Percentiles rank a stretch among this genome's conserved stretches.
Conservation (phyloP, 2,329 filamentous ascomycete genomes). For the Helicocarpus griseus region DNA sequence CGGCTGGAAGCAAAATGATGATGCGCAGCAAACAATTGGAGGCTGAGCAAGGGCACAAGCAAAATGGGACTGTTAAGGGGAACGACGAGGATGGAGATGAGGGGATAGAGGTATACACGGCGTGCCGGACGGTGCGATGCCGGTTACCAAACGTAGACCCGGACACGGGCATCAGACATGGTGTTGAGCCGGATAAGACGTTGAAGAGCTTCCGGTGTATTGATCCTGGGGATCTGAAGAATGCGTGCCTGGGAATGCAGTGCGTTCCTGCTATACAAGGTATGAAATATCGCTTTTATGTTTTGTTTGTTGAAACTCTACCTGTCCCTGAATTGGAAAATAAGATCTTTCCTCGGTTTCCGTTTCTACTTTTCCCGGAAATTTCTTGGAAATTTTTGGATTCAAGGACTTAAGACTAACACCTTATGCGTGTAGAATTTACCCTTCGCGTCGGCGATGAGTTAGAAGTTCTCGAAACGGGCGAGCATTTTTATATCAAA, state of each 20-base stretch:
- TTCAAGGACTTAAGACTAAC: too few relatives aligned
- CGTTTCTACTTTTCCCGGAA: too few relatives aligned
- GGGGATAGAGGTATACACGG: slow-evolving; percentile 34
- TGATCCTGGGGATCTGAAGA: slow-evolving; percentile 39
- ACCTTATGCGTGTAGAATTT: slow-evolving; percentile 25
- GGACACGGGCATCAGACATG: slow-evolving; percentile 41
- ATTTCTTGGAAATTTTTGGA: too few relatives aligned
- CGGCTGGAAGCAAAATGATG: background rate
- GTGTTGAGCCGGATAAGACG: slow-evolving; percentile 38
- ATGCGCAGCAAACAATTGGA: background rate
- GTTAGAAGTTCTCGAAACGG: slow-evolving; percentile 32
- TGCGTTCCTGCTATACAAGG: slow-evolving; percentile 27
- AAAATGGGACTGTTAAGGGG: background rate
- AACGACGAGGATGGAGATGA: slow-evolving; percentile 16
- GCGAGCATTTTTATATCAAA: slow-evolving; percentile 35
- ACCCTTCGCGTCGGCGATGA: slow-evolving; percentile 29
- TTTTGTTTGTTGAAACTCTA: background rate
- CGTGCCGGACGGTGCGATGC: slow-evolving; percentile 50
- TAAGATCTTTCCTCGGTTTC: too few relatives aligned
- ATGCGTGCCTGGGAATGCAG: slow-evolving; percentile 47
- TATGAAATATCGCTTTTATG: slow-evolving; percentile 15
- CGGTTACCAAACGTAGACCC: slow-evolving; percentile 51
- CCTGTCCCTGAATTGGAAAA: background rate
- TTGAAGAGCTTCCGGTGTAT: slow-evolving; percentile 42
- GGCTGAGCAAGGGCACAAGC: too few relatives aligned